phyloP scores from a whole-genome alignment of 495 filamentous ascomycete species.

The Xylaria venustula region DNA sequence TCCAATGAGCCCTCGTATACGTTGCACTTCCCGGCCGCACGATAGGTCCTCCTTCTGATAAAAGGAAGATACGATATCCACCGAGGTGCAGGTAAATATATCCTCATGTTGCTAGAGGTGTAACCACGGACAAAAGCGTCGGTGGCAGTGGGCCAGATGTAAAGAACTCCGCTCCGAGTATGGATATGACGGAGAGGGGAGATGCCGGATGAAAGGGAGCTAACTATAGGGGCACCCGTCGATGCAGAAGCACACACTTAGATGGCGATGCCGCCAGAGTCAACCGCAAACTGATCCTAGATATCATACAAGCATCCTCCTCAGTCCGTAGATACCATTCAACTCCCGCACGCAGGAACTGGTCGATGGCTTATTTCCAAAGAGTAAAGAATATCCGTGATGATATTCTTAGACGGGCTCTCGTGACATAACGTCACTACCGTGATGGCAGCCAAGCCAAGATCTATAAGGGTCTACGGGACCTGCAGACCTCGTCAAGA shows the following conservation, averaged over 20 bases:
- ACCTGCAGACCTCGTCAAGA: constrained; percentile 27
- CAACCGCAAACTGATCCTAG: constrained; percentile 55
- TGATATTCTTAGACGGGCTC: constrained; percentile 44
- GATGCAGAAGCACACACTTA: constrained; percentile 58
- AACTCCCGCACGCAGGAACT: constrained; percentile 52
- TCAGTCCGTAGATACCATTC: constrained; percentile 49
- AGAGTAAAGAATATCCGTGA: constrained; percentile 54
- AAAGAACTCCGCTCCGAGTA: too few species aligned
- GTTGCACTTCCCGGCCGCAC: constrained; percentile 50
- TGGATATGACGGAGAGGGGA: constrained; percentile 18
- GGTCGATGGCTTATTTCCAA: constrained; percentile 56
- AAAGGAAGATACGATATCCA: constrained; percentile 59
- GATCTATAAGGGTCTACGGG: too few species aligned
- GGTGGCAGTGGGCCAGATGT: constrained; percentile 57
- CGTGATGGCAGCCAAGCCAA: constrained; percentile 42
- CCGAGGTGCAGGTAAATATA: constrained; percentile 26
- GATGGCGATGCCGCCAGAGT: constrained; percentile 56
- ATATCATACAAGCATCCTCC: constrained; percentile 47
- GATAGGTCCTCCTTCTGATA: constrained; percentile 54
- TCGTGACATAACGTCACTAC: constrained; percentile 36
- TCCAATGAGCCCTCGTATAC: constrained; percentile 58
- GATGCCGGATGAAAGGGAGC: constrained; percentile 14
- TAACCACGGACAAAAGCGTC: constrained; percentile 51
- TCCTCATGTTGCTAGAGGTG: background rate
- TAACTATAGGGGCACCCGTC: constrained; percentile 49